Base-by-base conservation (phyloP, 495 filamentous ascomycete genomes). In the Penicillium coffeae region DNA sequence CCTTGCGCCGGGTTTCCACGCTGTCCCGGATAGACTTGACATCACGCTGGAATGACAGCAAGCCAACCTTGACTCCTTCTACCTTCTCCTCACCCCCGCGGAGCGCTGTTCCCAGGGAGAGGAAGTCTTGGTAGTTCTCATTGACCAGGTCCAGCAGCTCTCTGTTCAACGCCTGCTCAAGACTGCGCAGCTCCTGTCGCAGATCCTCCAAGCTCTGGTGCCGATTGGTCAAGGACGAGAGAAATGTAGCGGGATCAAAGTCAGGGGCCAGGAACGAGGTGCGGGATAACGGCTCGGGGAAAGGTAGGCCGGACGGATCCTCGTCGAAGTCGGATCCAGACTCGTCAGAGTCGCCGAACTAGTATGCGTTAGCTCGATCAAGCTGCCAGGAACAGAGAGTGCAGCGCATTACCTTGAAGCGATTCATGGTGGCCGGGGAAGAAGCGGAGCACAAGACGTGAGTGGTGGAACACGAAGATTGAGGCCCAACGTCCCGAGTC, bases 191-290 rank as follows among this genome's bases (percentile, higher is more conserved):
- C 55, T 99, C 94, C 21, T 83, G 65, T 13, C 91, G 87, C 14
- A 99, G 75, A 65, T 99, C 94, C 64, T 95, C 92, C 39, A 99
- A 87, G 2, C 89, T 96, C 63, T 98, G 93, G 62, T 96, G 91
- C 1, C 93, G 85, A 60, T 90, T 85, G 22, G 77, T 84, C 0
- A 96, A 75, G 3, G 85, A 84, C 5, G 88, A 88, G 32, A 99
- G 84, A 71, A 94, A 99, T 0, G 72, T 70, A 5, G 85, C 79
- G 14, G 94, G 87, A 52, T 86, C 80, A 71, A 99, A 99, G 52
- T 83, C 68, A 1, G 85, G 78, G 13, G 82, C 67, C 3, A 95
- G 82, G 68, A 95, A 96, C 48, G 87, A 86, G 30, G 73, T 66
- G 18, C 91, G 87, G 10, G 87, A 78, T 38, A 96, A 79, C 3